Evolutionary conservation across 345 rosid species (phyloP), one percentile per base, ranked within the genome.

Genomic region (Hibiscus trionum): DNA sequence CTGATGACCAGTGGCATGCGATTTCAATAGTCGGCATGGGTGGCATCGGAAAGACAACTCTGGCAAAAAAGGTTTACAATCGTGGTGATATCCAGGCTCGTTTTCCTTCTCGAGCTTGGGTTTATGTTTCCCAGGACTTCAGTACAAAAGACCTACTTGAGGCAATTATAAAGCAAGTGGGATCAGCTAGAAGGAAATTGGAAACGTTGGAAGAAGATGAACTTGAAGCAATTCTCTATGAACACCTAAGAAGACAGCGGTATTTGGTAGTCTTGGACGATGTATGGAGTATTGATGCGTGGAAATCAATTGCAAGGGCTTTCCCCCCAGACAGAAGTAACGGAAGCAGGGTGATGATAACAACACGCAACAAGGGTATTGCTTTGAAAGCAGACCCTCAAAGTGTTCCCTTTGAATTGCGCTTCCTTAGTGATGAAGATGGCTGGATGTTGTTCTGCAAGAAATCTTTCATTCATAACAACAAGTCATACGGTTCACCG

Each of bases 1-100:
- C 49, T 3, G 83, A 55, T 69, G 75, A 26, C 27, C 76, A 66
- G 4, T 69, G 73, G 69, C 67, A 66, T 61, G 83, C 72, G 5
- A 15, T 80, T 29, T 70, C 78, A 16, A 80, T 80, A 37, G 77
- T 77, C 11, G 76, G 78, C 1, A 74, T 80, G 83, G 80, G 78
- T 1, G 81, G 78, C 49, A 70, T 78, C 15, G 78, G 81, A 1
- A 78, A 78, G 72, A 78, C 81, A 2, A 78, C 81, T 44, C 80
- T 76, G 12, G 77, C 80, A 11, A 61, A 66, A 19, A 76, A 70
- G 72, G 74, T 80, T 8, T 76, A 69, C 59, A 80, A 76, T 57
- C 72, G 62, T 66, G 21, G 15, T 50, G 69, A 60, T 15, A 57
- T 77, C 16, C 69, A 56, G 50, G 73, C 71, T 15, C 53, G 71